These are phyloP conservation scores for Aphanocladium album DNA, from an alignment of 2,329 filamentous ascomycete species.

Conservation along the genomic window DNA sequence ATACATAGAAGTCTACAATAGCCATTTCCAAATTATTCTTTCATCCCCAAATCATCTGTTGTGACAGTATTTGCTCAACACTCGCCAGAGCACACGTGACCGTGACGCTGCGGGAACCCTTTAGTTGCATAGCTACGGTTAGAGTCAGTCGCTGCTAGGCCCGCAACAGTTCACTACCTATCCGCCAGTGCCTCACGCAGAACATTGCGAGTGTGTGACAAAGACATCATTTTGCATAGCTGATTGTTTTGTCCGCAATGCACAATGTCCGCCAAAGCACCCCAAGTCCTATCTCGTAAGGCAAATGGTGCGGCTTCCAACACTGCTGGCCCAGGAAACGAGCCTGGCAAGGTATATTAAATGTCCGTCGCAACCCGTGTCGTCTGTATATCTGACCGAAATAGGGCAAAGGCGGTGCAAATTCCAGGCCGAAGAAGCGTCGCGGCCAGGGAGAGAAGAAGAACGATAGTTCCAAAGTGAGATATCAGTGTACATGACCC, in stretches of 20 bases:
- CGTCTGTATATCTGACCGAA: slow-evolving; percentile 10
- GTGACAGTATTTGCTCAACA: not conserved
- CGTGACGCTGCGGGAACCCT: not conserved
- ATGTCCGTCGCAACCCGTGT: not conserved
- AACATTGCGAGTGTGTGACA: not conserved
- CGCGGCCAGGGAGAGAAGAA: slow-evolving; percentile 25
- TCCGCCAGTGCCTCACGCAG: not conserved
- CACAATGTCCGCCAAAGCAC: slow-evolving; percentile 32
- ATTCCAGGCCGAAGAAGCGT: slow-evolving; percentile 21
- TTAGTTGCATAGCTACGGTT: slow-evolving; percentile 12
- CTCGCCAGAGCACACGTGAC: slow-evolving; percentile 2
- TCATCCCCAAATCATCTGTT: not conserved
- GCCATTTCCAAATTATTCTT: not conserved
- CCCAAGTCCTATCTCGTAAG: slow-evolving; percentile 32
- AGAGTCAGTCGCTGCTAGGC: not conserved
- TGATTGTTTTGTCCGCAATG: slow-evolving; percentile 19
- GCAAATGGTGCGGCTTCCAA: slow-evolving; percentile 27
- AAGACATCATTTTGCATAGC: slow-evolving; percentile 12
- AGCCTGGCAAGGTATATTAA: slow-evolving; percentile 14
- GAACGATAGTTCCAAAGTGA: slow-evolving; percentile 25
- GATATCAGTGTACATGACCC: not conserved
- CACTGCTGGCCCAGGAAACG: slow-evolving; percentile 22
- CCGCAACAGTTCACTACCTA: not conserved
- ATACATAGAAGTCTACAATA: not conserved
- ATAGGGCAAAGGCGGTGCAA: slow-evolving; percentile 17